phyloP scores from a whole-genome alignment of 2,329 filamentous ascomycete species.

The Alternaria atra region DNA sequence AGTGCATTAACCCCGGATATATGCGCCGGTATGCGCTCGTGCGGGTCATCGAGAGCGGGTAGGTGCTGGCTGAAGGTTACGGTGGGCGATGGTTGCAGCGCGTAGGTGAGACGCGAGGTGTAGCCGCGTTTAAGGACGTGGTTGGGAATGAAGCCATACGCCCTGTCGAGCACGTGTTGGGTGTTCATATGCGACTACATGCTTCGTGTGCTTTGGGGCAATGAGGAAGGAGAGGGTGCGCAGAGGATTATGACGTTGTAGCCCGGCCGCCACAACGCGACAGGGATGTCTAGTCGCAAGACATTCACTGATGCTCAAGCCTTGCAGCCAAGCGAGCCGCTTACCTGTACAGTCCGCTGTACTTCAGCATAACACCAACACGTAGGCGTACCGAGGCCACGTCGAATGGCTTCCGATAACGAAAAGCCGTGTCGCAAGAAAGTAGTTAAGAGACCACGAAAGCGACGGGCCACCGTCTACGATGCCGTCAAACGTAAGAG shows the following conservation, averaged over 20 bases:
- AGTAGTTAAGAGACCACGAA: slow-evolving; percentile 9
- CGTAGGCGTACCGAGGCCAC: slow-evolving; percentile 12
- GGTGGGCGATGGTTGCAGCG: slow-evolving; percentile 70
- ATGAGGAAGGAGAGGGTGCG: slow-evolving; percentile 1
- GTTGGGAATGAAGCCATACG: slow-evolving; percentile 69
- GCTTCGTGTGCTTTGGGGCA: slow-evolving; percentile 31
- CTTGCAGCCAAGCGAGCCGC: slow-evolving; percentile 7
- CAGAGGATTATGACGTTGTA: slow-evolving; percentile 28
- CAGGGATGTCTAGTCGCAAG: slow-evolving; percentile 8
- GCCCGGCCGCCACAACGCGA: background rate
- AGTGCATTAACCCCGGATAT: slow-evolving; percentile 80
- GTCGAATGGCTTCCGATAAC: background rate
- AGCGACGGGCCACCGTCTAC: slow-evolving; percentile 67
- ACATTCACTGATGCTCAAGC: slow-evolving; percentile 15
- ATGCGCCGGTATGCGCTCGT: slow-evolving; percentile 68
- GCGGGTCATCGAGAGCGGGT: slow-evolving; percentile 46
- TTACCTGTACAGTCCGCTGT: background rate
- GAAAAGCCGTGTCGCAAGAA: background rate
- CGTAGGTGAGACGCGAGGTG: slow-evolving; percentile 71
- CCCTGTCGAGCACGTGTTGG: slow-evolving; percentile 76
- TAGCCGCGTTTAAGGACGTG: slow-evolving; percentile 71
- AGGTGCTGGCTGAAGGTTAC: slow-evolving; percentile 75
- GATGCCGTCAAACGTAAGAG: slow-evolving; percentile 74
- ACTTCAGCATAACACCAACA: background rate
- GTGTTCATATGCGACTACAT: slow-evolving; percentile 52